Conservation (phyloP, 192 early-diverging fungal species). For the Pilobolus umbonatus region DNA sequence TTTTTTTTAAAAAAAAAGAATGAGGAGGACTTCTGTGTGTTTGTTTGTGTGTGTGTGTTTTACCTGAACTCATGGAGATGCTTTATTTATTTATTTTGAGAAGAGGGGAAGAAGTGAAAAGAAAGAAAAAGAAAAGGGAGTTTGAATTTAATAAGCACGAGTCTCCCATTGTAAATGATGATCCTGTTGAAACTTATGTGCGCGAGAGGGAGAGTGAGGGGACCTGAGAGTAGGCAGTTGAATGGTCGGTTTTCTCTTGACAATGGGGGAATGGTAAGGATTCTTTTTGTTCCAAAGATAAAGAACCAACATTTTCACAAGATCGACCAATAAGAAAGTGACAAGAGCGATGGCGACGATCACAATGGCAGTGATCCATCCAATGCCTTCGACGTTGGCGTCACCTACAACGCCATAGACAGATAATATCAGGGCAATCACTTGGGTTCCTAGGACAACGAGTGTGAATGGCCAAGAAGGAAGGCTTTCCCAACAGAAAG, state of each 20-base stretch:
- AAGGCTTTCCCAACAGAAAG: constrained; percentile 59
- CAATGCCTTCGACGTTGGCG: constrained; percentile 34
- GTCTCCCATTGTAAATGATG: background rate
- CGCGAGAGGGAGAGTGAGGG: background rate
- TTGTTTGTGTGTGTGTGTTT: background rate
- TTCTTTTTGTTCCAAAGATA: constrained; percentile 3
- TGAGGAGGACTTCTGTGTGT: background rate
- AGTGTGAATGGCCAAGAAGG: constrained; percentile 53
- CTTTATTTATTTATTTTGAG: background rate
- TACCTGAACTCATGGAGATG: constrained; percentile 1
- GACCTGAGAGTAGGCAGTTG: background rate
- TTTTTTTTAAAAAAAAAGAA: too few species aligned
- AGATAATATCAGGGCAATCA: constrained; percentile 58
- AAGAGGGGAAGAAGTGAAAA: background rate
- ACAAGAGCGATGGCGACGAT: constrained; percentile 53
- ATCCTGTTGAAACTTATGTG: constrained; percentile 4
- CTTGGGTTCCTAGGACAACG: constrained; percentile 63
- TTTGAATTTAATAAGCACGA: background rate
- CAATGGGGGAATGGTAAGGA: background rate
- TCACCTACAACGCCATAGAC: constrained; percentile 43
- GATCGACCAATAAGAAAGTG: constrained; percentile 56
- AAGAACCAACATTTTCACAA: constrained; percentile 52
- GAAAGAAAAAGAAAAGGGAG: background rate
- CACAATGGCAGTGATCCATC: constrained; percentile 41
- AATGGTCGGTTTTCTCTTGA: background rate